These are phyloP conservation scores for Colletotrichum theobromicola DNA, from an alignment of 2,329 filamentous ascomycete species.

Conservation along the genomic window DNA sequence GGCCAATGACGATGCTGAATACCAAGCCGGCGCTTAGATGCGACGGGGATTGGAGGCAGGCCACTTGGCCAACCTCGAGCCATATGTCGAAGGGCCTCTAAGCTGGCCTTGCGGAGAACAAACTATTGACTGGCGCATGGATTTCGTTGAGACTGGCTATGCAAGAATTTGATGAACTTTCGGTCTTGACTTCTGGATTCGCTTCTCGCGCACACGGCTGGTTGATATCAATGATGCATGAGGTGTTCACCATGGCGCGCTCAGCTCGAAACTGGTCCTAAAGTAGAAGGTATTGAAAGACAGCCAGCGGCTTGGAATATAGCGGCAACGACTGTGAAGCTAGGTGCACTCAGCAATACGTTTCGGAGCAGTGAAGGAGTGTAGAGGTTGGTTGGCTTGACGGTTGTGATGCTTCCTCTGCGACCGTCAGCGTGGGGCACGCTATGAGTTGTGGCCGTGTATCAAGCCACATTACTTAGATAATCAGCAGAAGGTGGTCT, in stretches of 20 bases:
- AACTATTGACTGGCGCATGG: constrained; percentile 12
- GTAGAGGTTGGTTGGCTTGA: neutral
- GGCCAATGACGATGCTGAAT: constrained; percentile 16
- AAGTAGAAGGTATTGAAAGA: neutral
- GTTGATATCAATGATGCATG: neutral
- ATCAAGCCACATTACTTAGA: neutral
- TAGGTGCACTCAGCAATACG: neutral
- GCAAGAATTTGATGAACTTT: neutral
- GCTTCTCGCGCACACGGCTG: neutral
- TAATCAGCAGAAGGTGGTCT: neutral
- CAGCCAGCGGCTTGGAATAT: neutral
- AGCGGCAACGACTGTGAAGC: neutral
- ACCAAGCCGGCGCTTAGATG: constrained; percentile 27
- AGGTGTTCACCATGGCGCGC: neutral
- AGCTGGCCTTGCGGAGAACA: constrained; percentile 10
- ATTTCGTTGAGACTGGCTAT: neutral
- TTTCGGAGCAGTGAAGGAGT: neutral
- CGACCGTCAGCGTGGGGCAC: neutral
- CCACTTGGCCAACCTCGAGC: constrained; percentile 1
- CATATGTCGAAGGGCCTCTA: neutral
- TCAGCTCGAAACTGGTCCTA: neutral
- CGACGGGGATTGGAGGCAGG: constrained; percentile 9
- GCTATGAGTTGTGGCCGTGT: neutral
- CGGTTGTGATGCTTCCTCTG: neutral
- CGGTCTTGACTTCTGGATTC: constrained; percentile 10